Evolutionary conservation across 768 basidiomycete genomes (phyloP).

Genomic region (Termitomyces sp.): DNA sequence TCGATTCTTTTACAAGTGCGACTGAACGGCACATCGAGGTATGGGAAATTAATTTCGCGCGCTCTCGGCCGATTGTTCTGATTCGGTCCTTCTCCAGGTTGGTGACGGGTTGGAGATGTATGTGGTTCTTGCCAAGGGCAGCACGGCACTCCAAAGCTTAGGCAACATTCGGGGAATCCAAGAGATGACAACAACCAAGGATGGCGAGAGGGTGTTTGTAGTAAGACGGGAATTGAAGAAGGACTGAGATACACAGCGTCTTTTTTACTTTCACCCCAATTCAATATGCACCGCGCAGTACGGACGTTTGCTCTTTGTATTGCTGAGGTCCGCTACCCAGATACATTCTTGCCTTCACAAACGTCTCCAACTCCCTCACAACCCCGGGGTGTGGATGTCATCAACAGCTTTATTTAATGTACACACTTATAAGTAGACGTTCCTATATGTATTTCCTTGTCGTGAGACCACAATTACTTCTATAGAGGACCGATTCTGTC

Average conservation of each 20-base stretch:
- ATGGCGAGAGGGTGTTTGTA: conserved; percentile 73
- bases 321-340: background rate
- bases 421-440: conserved; percentile 5
- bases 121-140: conserved; percentile 70
- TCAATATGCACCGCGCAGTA: conserved; percentile 13
- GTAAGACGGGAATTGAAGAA: conserved; percentile 78
- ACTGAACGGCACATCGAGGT: conserved; percentile 99
- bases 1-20: conserved; percentile 94
- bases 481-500: background rate
- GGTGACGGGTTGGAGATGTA: conserved; percentile 95
- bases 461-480: background rate
- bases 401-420: background rate
- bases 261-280: conserved; percentile 7
- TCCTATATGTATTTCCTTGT: background rate
- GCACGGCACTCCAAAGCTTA: conserved; percentile 48
- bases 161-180: conserved; percentile 49
- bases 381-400: background rate
- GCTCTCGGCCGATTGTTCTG: conserved; percentile 7
- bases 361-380: background rate
- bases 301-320: conserved; percentile 12
- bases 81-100: conserved; percentile 44
- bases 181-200: conserved; percentile 55
- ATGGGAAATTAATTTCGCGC: conserved; percentile 17
- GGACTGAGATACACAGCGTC: conserved; percentile 39
- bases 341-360: background rate